Conservation (phyloP, 139 green algal species). For the Edaphochlamys debaryana region DNA sequence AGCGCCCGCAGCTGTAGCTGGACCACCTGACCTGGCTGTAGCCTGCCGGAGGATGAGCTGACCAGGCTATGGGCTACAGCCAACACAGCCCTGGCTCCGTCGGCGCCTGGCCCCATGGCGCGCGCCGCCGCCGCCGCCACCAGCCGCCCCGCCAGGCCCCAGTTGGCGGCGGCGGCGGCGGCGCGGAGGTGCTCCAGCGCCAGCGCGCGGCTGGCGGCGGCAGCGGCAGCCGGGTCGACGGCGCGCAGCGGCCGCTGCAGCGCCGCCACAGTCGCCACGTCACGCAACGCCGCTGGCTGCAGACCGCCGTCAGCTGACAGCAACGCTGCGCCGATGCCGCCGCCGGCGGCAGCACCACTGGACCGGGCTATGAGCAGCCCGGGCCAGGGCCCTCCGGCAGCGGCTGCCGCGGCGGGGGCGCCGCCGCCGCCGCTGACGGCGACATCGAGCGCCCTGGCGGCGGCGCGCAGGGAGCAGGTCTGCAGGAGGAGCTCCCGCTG, state of each 20-base stretch:
- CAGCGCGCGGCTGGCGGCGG: background rate
- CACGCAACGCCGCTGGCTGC: background rate
- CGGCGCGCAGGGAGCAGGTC: background rate
- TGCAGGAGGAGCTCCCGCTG: slow-evolving; percentile 25
- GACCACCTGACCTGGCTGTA: slow-evolving; percentile 16
- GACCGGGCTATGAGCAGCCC: background rate
- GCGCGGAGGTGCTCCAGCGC: slow-evolving; percentile 12
- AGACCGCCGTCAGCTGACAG: background rate
- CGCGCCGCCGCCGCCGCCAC: background rate
- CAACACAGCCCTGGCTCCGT: slow-evolving; percentile 4
- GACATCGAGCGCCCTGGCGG: background rate
- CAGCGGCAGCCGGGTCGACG: background rate
- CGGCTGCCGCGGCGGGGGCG: background rate
- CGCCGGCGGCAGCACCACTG: background rate
- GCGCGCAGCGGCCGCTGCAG: slow-evolving; percentile 22
- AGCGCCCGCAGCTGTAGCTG: slow-evolving; percentile 17
- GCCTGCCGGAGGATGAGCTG: background rate
- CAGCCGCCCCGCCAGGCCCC: slow-evolving; percentile 4
- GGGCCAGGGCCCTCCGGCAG: background rate
- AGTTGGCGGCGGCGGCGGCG: slow-evolving; percentile 18
- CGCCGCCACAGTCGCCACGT: background rate
- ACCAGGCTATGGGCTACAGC: slow-evolving; percentile 28
- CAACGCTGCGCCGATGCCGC: background rate
- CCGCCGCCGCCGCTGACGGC: background rate
- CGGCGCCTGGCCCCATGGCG: background rate